phyloP scores from a whole-genome alignment of 257 asterid genomes.

The Cordia subcordata region DNA sequence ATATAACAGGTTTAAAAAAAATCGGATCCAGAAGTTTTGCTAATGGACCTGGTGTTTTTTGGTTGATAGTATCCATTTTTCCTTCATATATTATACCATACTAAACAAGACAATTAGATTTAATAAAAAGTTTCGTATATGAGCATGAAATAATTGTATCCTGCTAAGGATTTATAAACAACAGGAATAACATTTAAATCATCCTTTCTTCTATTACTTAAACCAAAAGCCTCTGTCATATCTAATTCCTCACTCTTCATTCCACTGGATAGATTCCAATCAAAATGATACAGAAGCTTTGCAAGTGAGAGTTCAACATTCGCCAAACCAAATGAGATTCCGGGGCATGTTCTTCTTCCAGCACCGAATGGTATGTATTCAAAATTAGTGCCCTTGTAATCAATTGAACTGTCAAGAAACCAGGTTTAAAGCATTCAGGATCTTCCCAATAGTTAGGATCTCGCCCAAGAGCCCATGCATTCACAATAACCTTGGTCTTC shows the following conservation, averaged over 20 bases:
- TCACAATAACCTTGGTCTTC: constrained; percentile 7
- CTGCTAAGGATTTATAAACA: constrained; percentile 5
- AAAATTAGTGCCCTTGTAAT: constrained; percentile 13
- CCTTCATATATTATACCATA: too few relatives aligned
- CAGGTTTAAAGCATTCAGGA: constrained; percentile 6
- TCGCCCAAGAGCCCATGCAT: constrained; percentile 5
- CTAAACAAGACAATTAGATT: too few relatives aligned
- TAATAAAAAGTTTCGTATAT: too few relatives aligned
- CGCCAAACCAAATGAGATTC: constrained; percentile 3
- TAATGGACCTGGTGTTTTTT: too few relatives aligned
- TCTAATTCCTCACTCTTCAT: constrained; percentile 8
- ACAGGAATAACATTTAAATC: constrained; percentile 7
- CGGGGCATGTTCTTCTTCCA: too few relatives aligned
- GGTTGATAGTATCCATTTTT: too few relatives aligned
- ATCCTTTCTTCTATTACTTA: constrained; percentile 7
- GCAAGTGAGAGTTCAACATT: constrained; percentile 12
- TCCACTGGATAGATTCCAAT: constrained; percentile 9
- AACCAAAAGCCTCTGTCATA: not conserved
- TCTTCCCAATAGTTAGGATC: constrained; percentile 8
- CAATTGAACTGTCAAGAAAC: constrained; percentile 7
- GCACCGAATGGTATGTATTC: too few relatives aligned
- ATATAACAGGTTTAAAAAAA: too few relatives aligned
- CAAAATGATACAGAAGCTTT: constrained; percentile 10
- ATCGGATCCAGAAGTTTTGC: too few relatives aligned
- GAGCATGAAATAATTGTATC: too few relatives aligned